These are phyloP conservation scores for Arthrobotrys sphaeroides DNA, from an alignment of 2,329 filamentous ascomycete species.

Conservation along the genomic window DNA sequence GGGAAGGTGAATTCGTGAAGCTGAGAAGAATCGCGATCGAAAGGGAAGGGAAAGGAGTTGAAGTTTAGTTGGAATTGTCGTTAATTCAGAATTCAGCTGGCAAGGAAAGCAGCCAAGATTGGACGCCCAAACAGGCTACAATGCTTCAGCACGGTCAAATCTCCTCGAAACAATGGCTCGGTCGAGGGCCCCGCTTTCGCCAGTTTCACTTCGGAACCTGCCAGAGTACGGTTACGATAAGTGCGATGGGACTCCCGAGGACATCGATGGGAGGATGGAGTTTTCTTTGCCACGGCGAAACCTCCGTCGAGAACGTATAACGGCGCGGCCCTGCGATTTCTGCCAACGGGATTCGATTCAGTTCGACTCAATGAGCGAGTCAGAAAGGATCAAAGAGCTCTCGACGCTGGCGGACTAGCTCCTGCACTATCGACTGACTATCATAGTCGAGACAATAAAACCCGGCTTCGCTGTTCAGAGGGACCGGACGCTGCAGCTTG, in stretches of 20 bases:
- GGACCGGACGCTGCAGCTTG: not conserved
- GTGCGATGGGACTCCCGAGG: not conserved
- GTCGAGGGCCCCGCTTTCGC: not conserved
- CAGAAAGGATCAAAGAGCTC: not conserved
- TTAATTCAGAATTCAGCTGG: conserved; percentile 1
- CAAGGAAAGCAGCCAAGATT: conserved; percentile 15
- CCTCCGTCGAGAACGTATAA: not conserved
- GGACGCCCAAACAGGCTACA: conserved; percentile 13
- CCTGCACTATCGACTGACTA: not conserved
- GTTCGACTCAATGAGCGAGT: no score
- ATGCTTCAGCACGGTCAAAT: not conserved
- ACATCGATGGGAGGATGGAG: not conserved
- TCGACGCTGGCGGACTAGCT: not conserved
- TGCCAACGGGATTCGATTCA: not conserved
- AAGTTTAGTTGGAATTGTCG: conserved; percentile 9
- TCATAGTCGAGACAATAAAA: not conserved
- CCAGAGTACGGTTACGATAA: no score
- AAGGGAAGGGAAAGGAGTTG: conserved; percentile 1
- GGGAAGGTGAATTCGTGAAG: no score
- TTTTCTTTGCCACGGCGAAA: not conserved
- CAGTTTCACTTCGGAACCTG: not conserved
- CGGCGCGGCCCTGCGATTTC: not conserved
- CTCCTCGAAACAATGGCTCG: conserved; percentile 10
- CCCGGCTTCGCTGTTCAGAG: not conserved
- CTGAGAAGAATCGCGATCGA: not conserved